A percentile compares a stretch with the other conserved stretches of the same genome.
These are phyloP conservation scores for Nicotiana rustica DNA, from an alignment of 305 asterid genomes.

Conservation along the genomic window DNA sequence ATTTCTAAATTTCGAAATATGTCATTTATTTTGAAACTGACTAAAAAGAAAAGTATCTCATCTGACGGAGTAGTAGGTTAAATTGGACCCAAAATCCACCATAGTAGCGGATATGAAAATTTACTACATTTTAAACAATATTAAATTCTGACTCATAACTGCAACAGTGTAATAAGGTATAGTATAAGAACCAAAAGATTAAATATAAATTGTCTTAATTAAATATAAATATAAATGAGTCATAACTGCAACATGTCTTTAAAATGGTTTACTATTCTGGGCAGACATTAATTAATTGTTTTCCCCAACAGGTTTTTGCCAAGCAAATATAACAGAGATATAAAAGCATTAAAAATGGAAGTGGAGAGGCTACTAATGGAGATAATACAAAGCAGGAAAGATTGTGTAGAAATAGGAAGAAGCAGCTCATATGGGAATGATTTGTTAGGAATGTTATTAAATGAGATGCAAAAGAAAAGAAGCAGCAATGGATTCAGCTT, in stretches of 20 bases:
- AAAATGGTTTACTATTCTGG: too few species aligned
- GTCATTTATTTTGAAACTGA: too few species aligned
- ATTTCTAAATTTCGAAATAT: too few species aligned
- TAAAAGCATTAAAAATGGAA: slow-evolving; percentile 70
- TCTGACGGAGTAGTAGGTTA: too few species aligned
- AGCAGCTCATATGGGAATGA: slow-evolving; percentile 80
- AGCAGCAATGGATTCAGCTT: slow-evolving; percentile 52
- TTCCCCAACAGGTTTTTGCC: slow-evolving; percentile 67
- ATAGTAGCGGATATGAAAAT: too few species aligned
- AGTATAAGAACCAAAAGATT: too few species aligned
- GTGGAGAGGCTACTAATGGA: slow-evolving; percentile 87
- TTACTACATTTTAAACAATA: background rate
- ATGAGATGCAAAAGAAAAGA: slow-evolving; percentile 72
- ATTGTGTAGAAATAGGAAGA: slow-evolving; percentile 72
- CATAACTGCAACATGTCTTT: too few species aligned
- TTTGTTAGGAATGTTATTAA: slow-evolving; percentile 70
- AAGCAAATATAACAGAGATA: slow-evolving; percentile 86
- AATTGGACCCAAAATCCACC: too few species aligned
- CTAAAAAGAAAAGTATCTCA: too few species aligned
- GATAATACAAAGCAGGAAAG: slow-evolving; percentile 80
- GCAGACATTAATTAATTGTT: background rate
- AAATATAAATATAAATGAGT: too few species aligned
- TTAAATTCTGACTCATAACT: background rate
- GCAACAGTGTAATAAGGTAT: too few species aligned
- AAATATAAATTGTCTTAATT: too few species aligned